Evolutionary conservation across 306 rosid genomes (phyloP).

Genomic region (Herpetospermum pedunculosum): DNA sequence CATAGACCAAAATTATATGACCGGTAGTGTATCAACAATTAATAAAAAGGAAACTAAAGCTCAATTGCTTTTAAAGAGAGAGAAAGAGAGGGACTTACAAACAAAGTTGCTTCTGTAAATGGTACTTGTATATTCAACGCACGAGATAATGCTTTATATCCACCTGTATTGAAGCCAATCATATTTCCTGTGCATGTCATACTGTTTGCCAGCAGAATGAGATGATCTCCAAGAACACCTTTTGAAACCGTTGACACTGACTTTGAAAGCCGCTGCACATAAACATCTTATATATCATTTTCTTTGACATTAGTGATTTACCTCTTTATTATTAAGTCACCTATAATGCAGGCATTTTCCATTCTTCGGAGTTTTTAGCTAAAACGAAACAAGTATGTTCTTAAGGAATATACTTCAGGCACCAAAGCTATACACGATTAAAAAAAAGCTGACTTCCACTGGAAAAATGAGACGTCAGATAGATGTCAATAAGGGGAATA

Average conservation of each 20-base stretch:
- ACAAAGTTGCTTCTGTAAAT: conserved; percentile 84
- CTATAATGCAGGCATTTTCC: neutral
- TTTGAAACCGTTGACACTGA: conserved; percentile 84
- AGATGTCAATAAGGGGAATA: neutral
- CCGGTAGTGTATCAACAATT: conserved; percentile 8
- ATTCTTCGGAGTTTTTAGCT: neutral
- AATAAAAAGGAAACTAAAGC: neutral
- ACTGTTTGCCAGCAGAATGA: conserved; percentile 72
- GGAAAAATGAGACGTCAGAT: neutral
- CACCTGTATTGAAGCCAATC: conserved; percentile 79
- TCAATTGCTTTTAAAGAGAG: conserved; percentile 4
- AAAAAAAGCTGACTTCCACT: neutral
- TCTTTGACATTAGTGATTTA: neutral
- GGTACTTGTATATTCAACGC: conserved; percentile 75
- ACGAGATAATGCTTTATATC: conserved; percentile 71
- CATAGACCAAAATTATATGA: conserved; percentile 6
- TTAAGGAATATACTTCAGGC: neutral
- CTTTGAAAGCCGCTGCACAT: conserved; percentile 59
- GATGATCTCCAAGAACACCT: conserved; percentile 96
- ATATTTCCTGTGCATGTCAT: conserved; percentile 88
- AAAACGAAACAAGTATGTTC: neutral
- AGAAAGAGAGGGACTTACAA: conserved; percentile 38
- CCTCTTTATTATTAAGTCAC: neutral
- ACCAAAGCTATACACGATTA: neutral
- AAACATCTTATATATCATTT: neutral